Percentiles rank a stretch among this genome's conserved stretches.
Conservation (phyloP, 495 filamentous ascomycete species). For the Podospora anserina region DNA sequence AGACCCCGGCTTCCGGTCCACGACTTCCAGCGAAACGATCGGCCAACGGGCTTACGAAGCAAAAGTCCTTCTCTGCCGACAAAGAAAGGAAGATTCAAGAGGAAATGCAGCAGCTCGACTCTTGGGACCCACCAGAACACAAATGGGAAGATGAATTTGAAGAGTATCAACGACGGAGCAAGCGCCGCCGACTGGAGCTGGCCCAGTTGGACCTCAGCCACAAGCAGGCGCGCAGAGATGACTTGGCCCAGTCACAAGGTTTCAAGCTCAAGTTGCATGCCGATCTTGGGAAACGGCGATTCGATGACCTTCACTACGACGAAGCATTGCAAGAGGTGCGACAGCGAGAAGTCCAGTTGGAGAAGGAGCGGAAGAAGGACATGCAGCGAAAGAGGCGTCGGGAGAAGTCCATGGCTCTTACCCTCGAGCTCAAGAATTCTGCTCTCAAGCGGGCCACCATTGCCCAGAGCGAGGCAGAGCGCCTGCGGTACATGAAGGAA, state of each 20-base stretch:
- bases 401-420: constrained; percentile 87
- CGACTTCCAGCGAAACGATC: constrained; percentile 48
- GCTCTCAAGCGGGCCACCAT: constrained; percentile 71
- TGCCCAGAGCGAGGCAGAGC: constrained; percentile 74
- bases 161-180: constrained; percentile 49
- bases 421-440: constrained; percentile 79
- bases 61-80: constrained; percentile 55
- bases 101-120: constrained; percentile 64
- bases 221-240: constrained; percentile 50
- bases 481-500: constrained; percentile 70
- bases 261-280: constrained; percentile 46
- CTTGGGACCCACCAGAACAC: constrained; percentile 61
- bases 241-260: constrained; percentile 33
- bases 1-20: constrained; percentile 46
- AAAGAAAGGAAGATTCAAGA: constrained; percentile 66
- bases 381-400: constrained; percentile 97
- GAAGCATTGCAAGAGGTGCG: constrained; percentile 82
- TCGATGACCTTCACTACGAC: constrained; percentile 48
- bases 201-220: constrained; percentile 55
- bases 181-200: constrained; percentile 62
- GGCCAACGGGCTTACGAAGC: constrained; percentile 50
- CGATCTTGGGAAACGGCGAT: constrained; percentile 49
- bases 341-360: constrained; percentile 81
- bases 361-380: constrained; percentile 99
- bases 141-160: constrained; percentile 59